These are phyloP conservation scores for Planoprotostelium fungivorum DNA, from an alignment of 78 protist genomes.

Conservation along the genomic window DNA sequence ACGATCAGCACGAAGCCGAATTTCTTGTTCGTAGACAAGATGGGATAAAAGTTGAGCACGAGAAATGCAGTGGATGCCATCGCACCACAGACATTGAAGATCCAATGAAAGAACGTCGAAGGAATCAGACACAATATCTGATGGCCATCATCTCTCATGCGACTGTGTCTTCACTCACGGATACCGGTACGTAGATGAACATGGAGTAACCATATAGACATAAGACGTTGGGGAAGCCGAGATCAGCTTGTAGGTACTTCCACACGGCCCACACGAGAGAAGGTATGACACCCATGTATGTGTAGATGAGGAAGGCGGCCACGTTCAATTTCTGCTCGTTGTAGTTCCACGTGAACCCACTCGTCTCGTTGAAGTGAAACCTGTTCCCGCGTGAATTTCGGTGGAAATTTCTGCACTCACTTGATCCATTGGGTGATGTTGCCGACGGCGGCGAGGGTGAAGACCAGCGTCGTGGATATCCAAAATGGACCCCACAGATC, in stretches of 20 bases:
- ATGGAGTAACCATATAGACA: slow-evolving; percentile 8
- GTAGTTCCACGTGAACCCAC: no score
- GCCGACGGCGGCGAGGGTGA: background rate
- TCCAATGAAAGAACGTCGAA: background rate
- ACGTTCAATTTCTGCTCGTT: no score
- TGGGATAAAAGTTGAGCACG: background rate
- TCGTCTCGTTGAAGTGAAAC: no score
- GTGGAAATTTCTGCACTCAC: background rate
- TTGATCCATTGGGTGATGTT: background rate
- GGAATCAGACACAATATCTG: background rate
- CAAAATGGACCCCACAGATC: slow-evolving; percentile 9
- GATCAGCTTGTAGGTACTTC: no score
- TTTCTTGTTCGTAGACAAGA: background rate
- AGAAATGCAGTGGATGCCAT: background rate
- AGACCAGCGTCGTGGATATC: background rate
- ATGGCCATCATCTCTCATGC: background rate
- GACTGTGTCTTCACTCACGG: background rate
- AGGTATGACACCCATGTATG: background rate
- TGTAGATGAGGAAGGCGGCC: no score
- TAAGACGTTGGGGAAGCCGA: background rate
- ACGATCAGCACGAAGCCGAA: background rate
- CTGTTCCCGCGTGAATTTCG: no score
- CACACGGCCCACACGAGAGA: background rate
- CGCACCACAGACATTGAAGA: background rate
- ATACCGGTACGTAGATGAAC: background rate